Percentiles rank a stretch among this genome's conserved stretches.
These are phyloP conservation scores for Beverwykella pulmonaria DNA, from an alignment of 495 filamentous ascomycete species.

Conservation along the genomic window DNA sequence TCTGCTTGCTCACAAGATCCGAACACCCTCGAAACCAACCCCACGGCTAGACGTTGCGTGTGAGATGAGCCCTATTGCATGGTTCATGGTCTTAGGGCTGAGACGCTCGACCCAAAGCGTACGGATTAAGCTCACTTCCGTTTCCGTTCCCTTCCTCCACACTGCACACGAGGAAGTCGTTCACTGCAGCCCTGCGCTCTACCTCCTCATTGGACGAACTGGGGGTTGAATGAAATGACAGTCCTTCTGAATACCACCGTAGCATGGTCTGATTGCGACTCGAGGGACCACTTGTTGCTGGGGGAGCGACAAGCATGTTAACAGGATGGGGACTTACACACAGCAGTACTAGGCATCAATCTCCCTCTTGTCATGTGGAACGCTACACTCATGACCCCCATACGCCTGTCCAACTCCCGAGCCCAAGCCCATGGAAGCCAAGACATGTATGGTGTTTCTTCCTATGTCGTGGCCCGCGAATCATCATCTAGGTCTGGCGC, in stretches of 20 bases:
- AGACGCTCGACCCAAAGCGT: constrained; percentile 4
- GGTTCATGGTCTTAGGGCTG: constrained; percentile 28
- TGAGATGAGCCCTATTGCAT: constrained; percentile 13
- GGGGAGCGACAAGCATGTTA: neutral
- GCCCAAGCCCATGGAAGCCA: constrained; percentile 17
- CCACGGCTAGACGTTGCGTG: neutral
- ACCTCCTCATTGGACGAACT: constrained; percentile 12
- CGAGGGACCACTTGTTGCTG: constrained; percentile 5
- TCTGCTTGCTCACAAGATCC: neutral
- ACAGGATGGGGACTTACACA: neutral
- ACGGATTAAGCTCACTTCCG: neutral
- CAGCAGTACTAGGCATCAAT: constrained; percentile 31
- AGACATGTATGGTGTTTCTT: constrained; percentile 19
- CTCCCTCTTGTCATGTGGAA: constrained; percentile 4
- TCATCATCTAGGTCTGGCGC: constrained; percentile 11
- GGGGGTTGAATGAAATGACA: constrained; percentile 13
- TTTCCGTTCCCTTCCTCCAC: constrained; percentile 2
- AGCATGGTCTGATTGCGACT: constrained; percentile 10
- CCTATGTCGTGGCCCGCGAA: constrained; percentile 24
- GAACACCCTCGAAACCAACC: neutral
- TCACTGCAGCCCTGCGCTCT: neutral
- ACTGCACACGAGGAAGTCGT: neutral
- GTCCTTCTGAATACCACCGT: constrained; percentile 12
- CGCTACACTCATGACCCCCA: neutral
- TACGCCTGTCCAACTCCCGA: neutral